phyloP scores from a whole-genome alignment of 495 filamentous ascomycete species.

The Trichocladium uniseriatum region DNA sequence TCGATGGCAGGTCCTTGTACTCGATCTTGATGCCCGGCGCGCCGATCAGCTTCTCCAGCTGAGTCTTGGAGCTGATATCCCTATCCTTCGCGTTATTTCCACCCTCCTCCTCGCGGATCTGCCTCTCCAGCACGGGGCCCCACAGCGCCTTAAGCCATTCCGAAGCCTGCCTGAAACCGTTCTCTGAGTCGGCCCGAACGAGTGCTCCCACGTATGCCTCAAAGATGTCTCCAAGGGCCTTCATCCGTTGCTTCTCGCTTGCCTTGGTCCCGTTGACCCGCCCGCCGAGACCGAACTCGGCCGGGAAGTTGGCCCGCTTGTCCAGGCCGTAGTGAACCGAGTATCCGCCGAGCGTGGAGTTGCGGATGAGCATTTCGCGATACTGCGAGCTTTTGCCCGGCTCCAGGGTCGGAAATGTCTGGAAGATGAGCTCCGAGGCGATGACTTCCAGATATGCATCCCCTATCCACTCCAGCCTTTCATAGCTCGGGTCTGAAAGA shows the following conservation, averaged over 20 bases:
- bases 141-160: conserved; percentile 65
- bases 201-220: conserved; percentile 80
- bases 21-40: conserved; percentile 52
- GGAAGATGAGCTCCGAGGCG: conserved; percentile 53
- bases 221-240: conserved; percentile 74
- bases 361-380: conserved; percentile 64
- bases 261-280: conserved; percentile 25
- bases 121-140: conserved; percentile 37
- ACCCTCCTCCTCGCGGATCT: conserved; percentile 32
- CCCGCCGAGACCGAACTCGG: conserved; percentile 29
- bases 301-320: conserved; percentile 46
- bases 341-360: conserved; percentile 61
- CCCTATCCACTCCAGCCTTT: conserved; percentile 65
- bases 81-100: conserved; percentile 6
- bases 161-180: conserved; percentile 51
- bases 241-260: conserved; percentile 46
- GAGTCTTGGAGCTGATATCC: conserved; percentile 36
- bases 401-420: conserved; percentile 48
- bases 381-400: conserved; percentile 55
- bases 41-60: conserved; percentile 48
- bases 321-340: conserved; percentile 59
- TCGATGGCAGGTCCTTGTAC: conserved; percentile 51
- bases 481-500: conserved; percentile 45
- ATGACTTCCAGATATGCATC: conserved; percentile 67
- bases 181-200: conserved; percentile 50